These are phyloP conservation scores for Knoxia roxburghii DNA, from an alignment of 257 asterid species.

Conservation along the genomic window DNA sequence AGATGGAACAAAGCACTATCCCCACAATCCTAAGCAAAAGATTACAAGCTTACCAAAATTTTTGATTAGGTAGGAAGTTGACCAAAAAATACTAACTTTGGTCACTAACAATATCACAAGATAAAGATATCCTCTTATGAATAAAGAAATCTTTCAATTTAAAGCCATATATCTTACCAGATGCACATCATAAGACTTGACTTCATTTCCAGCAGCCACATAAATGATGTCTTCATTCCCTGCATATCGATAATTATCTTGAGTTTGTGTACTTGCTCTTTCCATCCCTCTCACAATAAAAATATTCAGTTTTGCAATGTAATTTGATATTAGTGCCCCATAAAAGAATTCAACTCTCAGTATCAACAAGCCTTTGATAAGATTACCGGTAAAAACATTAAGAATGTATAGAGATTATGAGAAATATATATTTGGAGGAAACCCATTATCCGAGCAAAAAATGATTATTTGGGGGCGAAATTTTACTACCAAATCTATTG, in stretches of 20 bases:
- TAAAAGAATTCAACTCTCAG: not conserved
- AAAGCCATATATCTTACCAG: slow-evolving; percentile 39
- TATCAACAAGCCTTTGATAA: not conserved
- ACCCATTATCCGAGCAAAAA: no score
- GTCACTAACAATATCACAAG: not conserved
- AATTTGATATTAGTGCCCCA: not conserved
- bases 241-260: slow-evolving; percentile 29
- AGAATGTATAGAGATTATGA: not conserved
- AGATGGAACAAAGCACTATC: not conserved
- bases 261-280: not conserved
- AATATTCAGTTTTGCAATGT: not conserved
- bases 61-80: not conserved
- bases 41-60: not conserved
- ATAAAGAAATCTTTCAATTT: not conserved
- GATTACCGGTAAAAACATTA: not conserved
- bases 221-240: slow-evolving; percentile 79
- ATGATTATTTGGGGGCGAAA: not conserved
- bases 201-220: slow-evolving; percentile 62
- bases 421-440: not conserved
- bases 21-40: not conserved
- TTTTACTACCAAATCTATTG: not conserved
- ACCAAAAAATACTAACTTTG: not conserved
- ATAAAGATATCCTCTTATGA: not conserved
- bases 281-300: not conserved
- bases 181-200: slow-evolving; percentile 65